A percentile compares a stretch with the other conserved stretches of the same genome.
These are phyloP conservation scores for Trichoderma pleuroti DNA, from an alignment of 2,329 filamentous ascomycete species.

Conservation along the genomic window DNA sequence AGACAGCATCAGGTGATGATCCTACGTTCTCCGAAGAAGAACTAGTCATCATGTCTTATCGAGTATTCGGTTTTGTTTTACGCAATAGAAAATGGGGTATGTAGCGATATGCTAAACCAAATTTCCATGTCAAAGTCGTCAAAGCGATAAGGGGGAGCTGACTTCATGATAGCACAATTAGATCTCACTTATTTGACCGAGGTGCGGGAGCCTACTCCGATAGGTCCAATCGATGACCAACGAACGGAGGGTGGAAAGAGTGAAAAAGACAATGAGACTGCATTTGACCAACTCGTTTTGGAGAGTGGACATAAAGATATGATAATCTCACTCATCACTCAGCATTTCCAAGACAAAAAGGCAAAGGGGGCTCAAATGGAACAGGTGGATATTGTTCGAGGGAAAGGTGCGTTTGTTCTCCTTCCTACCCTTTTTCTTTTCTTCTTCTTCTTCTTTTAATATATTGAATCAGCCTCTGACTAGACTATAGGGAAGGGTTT, in stretches of 20 bases:
- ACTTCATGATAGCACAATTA: neutral
- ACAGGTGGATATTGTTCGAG: neutral
- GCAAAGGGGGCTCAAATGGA: slow-evolving; percentile 5
- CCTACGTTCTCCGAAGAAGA: slow-evolving; percentile 24
- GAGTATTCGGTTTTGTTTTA: slow-evolving; percentile 34
- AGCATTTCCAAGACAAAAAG: slow-evolving; percentile 20
- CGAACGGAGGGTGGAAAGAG: no score
- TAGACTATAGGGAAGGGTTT: slow-evolving; percentile 25
- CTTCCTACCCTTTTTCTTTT: no score
- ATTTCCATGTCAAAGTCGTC: no score
- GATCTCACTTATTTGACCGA: neutral
- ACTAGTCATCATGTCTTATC: slow-evolving; percentile 30
- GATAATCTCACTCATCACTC: neutral
- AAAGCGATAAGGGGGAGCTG: no score
- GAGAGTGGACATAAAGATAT: neutral
- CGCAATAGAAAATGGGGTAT: slow-evolving; percentile 34
- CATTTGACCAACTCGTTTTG: slow-evolving; percentile 30
- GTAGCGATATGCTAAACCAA: slow-evolving; percentile 12
- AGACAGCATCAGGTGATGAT: neutral
- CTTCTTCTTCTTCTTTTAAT: no score
- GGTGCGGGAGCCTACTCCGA: neutral
- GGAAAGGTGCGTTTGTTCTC: neutral
- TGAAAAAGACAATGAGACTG: slow-evolving; percentile 8
- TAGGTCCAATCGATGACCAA: no score
- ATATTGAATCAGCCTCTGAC: neutral